These are phyloP conservation scores for Begonia masoniana DNA, from an alignment of 306 rosid species.

Conservation along the genomic window DNA sequence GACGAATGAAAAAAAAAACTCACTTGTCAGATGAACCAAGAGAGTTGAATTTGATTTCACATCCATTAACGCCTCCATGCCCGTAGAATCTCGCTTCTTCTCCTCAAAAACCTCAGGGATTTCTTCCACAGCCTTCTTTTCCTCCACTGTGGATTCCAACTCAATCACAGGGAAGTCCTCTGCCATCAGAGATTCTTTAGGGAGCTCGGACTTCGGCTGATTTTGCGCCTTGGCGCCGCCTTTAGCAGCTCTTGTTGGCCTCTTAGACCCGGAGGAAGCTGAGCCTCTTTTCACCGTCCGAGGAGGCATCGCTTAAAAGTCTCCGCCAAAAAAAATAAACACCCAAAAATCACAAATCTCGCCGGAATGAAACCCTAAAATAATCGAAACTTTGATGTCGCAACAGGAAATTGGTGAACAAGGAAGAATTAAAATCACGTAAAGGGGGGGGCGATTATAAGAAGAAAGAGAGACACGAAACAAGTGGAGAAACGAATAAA, in stretches of 20 bases:
- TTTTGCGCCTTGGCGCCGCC: slow-evolving; percentile 46
- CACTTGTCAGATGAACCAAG: slow-evolving; percentile 27
- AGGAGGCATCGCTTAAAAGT: slow-evolving; percentile 52
- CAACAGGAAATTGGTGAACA: too few species aligned
- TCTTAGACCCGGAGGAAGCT: slow-evolving; percentile 38
- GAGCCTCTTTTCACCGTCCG: slow-evolving; percentile 74
- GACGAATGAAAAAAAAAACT: not conserved
- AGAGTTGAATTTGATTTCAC: slow-evolving; percentile 23
- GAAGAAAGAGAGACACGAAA: too few species aligned
- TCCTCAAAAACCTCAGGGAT: slow-evolving; percentile 17
- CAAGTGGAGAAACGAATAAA: too few species aligned
- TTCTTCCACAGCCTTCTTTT: slow-evolving; percentile 20
- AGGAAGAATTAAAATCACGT: too few species aligned
- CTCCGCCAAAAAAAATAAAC: too few species aligned
- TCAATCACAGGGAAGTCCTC: slow-evolving; percentile 18
- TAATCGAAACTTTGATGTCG: too few species aligned
- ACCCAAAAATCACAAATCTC: too few species aligned
- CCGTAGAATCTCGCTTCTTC: slow-evolving; percentile 20
- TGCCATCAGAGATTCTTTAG: slow-evolving; percentile 15
- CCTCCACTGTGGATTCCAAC: slow-evolving; percentile 24
- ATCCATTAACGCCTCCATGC: slow-evolving; percentile 8
- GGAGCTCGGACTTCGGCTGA: slow-evolving; percentile 28
- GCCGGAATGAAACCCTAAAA: too few species aligned
- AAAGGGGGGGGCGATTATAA: too few species aligned
- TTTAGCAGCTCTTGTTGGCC: slow-evolving; percentile 42